A percentile compares a stretch with the other conserved stretches of the same genome.
These are phyloP conservation scores for Fusarium albidum DNA, from an alignment of 2,329 filamentous ascomycete genomes.

Conservation along the genomic window DNA sequence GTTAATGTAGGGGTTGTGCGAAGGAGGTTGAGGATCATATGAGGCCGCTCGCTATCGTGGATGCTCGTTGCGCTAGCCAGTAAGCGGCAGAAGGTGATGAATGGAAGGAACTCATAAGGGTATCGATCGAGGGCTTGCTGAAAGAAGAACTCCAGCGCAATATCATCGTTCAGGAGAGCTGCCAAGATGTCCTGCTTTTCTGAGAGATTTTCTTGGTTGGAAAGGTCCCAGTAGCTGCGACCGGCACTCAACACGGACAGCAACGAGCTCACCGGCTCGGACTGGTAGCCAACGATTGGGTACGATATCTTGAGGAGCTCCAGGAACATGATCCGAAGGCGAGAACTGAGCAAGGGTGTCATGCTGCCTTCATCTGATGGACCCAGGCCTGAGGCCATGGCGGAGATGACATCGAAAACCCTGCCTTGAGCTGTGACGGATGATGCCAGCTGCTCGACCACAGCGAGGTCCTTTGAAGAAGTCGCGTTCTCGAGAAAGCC, in stretches of 20 bases:
- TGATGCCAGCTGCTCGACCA: slow-evolving; percentile 59
- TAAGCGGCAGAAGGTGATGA: slow-evolving; percentile 75
- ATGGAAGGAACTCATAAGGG: slow-evolving; percentile 84
- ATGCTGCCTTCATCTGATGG: slow-evolving; percentile 56
- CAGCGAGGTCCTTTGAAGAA: slow-evolving; percentile 59
- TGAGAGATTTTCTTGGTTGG: slow-evolving; percentile 44
- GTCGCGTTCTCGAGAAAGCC: slow-evolving; percentile 61
- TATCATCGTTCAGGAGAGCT: slow-evolving; percentile 47
- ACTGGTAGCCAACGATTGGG: slow-evolving; percentile 74
- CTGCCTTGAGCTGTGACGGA: slow-evolving; percentile 58
- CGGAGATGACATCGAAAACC: slow-evolving; percentile 62
- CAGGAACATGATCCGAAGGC: slow-evolving; percentile 70
- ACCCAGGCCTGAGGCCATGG: slow-evolving; percentile 59
- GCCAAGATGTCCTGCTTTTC: slow-evolving; percentile 45
- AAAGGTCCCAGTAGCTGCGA: slow-evolving; percentile 62
- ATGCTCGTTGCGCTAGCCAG: slow-evolving; percentile 55
- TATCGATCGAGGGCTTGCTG: slow-evolving; percentile 78
- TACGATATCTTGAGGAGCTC: slow-evolving; percentile 75
- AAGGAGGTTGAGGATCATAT: slow-evolving; percentile 69
- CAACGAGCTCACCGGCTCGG: slow-evolving; percentile 73
- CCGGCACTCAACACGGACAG: slow-evolving; percentile 69
- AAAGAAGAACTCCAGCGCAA: slow-evolving; percentile 67
- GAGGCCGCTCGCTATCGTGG: slow-evolving; percentile 47
- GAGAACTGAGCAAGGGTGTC: slow-evolving; percentile 64
- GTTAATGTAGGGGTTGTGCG: slow-evolving; percentile 78